These are phyloP conservation scores for Phytophthora pinifolia DNA, from an alignment of 352 stramenopile species.

Conservation along the genomic window DNA sequence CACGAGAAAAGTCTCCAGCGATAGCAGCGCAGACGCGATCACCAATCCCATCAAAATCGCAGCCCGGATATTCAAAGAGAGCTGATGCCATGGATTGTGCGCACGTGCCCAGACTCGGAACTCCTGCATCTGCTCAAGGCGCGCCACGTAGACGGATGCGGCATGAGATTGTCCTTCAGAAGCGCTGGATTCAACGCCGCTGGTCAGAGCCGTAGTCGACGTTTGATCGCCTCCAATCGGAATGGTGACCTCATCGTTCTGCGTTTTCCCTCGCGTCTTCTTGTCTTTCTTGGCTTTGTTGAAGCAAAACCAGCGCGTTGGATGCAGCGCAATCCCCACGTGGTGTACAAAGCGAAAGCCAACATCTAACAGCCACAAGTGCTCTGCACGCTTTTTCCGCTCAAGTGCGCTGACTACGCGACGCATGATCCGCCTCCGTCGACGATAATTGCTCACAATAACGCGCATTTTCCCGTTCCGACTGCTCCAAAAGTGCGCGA, in stretches of 20 bases:
- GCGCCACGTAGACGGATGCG: slow-evolving; percentile 22
- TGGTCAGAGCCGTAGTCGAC: slow-evolving; percentile 5
- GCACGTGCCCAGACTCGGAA: slow-evolving; percentile 33
- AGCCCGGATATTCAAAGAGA: slow-evolving; percentile 47
- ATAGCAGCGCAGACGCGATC: slow-evolving; percentile 58
- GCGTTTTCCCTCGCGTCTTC: slow-evolving; percentile 20
- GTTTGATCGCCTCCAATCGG: slow-evolving; percentile 18
- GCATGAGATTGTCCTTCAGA: slow-evolving; percentile 10
- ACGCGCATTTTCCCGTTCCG: slow-evolving; percentile 76
- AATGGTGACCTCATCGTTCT: slow-evolving; percentile 32
- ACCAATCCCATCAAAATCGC: slow-evolving; percentile 55
- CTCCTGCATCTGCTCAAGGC: slow-evolving; percentile 44
- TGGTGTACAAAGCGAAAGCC: slow-evolving; percentile 76
- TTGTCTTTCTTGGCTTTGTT: slow-evolving; percentile 21
- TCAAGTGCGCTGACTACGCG: slow-evolving; percentile 53
- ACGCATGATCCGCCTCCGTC: slow-evolving; percentile 49
- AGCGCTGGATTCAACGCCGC: slow-evolving; percentile 8
- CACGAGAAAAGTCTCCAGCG: slow-evolving; percentile 59
- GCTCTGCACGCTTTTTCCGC: slow-evolving; percentile 61
- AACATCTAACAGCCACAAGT: slow-evolving; percentile 74
- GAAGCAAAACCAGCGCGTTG: slow-evolving; percentile 34
- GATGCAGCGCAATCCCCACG: slow-evolving; percentile 48
- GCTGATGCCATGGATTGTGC: slow-evolving; percentile 55
- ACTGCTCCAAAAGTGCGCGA: slow-evolving; percentile 78
- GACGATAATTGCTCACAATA: slow-evolving; percentile 78